Conservation (phyloP, 768 basidiomycete genomes). For the Leccinellum luteum region DNA sequence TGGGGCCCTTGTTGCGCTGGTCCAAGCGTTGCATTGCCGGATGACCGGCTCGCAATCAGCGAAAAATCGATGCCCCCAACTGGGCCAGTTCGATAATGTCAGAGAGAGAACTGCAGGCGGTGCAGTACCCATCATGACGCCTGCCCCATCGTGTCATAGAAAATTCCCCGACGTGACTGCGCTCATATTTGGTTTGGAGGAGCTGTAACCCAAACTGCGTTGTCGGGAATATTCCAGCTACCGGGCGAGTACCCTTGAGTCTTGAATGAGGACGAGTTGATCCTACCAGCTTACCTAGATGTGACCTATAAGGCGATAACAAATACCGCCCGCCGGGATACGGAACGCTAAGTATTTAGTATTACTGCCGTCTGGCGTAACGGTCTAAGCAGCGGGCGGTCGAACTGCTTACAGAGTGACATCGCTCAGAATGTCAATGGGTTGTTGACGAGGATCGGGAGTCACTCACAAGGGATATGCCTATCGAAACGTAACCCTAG, state of each 20-base stretch:
- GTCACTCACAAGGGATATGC: constrained; percentile 20
- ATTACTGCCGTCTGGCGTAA: not conserved
- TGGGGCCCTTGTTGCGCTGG: too few relatives aligned
- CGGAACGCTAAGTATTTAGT: too few relatives aligned
- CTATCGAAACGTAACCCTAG: constrained; percentile 26
- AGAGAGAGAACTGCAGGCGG: constrained; percentile 10
- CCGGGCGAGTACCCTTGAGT: constrained; percentile 6
- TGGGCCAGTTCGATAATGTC: not conserved
- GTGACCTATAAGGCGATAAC: too few relatives aligned
- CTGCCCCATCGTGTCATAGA: constrained; percentile 13
- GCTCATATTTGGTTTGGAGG: constrained; percentile 14
- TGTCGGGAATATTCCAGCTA: constrained; percentile 11
- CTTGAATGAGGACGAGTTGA: constrained; percentile 8
- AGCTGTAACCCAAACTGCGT: constrained; percentile 10
- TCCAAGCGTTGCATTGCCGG: too few relatives aligned
- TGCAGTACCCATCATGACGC: constrained; percentile 4
- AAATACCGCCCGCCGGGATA: not conserved
- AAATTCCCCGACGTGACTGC: constrained; percentile 14
- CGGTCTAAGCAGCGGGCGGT: not conserved
- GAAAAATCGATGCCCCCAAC: too few relatives aligned
- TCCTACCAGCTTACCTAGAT: not conserved
- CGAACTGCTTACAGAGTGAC: not conserved
- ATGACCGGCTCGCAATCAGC: too few relatives aligned
- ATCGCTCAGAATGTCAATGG: not conserved
- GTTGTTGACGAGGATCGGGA: constrained; percentile 2